Conservation (phyloP, 2,329 filamentous ascomycete genomes). For the Clarireedia monteithiana region DNA sequence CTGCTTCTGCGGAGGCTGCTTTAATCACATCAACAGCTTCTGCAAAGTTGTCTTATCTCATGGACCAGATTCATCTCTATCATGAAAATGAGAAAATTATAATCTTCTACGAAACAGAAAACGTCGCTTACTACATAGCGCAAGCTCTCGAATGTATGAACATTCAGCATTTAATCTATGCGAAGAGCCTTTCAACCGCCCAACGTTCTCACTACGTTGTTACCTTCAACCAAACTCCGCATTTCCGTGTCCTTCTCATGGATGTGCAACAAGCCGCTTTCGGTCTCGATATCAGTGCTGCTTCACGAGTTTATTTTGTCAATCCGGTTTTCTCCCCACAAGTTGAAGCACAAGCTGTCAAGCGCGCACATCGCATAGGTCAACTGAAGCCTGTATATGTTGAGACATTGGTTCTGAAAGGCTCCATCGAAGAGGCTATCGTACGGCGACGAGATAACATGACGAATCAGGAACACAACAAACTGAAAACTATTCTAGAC, state of each 20-base stretch:
- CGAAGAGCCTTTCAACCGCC: conserved; percentile 50
- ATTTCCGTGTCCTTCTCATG: conserved; percentile 68
- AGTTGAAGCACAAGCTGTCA: conserved; percentile 85
- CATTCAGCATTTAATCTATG: conserved; percentile 59
- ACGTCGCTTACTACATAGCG: conserved; percentile 78
- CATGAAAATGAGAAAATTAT: conserved; percentile 76
- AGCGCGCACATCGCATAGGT: conserved; percentile 80
- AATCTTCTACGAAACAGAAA: conserved; percentile 86
- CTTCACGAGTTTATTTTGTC: conserved; percentile 82
- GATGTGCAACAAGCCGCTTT: conserved; percentile 85
- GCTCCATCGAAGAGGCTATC: conserved; percentile 81
- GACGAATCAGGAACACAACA: conserved; percentile 57
- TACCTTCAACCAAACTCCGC: conserved; percentile 52
- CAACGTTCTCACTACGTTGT: conserved; percentile 68
- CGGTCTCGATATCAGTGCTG: conserved; percentile 75
- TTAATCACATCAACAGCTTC: conserved; percentile 67
- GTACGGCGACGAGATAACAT: conserved; percentile 65
- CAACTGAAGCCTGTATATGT: conserved; percentile 73
- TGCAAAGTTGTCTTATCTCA: conserved; percentile 77
- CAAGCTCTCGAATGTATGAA: conserved; percentile 70
- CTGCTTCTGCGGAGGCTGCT: not conserved
- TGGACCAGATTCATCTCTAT: conserved; percentile 62
- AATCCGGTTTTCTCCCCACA: conserved; percentile 81
- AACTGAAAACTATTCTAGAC: conserved; percentile 49
- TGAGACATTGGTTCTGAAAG: conserved; percentile 74